Conservation (phyloP, 176 grass and related monocot species). For the Zizania latifolia region DNA sequence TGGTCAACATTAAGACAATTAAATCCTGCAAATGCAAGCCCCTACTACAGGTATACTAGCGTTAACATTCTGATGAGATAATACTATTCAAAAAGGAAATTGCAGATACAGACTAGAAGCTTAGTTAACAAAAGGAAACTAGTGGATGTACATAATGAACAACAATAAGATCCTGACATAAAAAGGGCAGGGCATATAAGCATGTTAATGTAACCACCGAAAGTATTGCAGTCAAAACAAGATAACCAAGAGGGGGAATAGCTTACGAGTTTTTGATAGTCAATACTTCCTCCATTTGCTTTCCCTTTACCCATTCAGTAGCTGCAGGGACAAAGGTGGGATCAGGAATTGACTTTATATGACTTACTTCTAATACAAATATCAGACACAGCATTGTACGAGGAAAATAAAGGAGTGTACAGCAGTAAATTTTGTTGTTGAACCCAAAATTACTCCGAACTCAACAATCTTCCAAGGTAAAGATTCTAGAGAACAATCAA, state of each 20-base stretch:
- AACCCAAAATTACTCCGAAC: background rate
- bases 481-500: background rate
- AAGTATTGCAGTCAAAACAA: background rate
- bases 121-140: background rate
- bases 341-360: background rate
- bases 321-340: conserved; percentile 41
- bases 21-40: background rate
- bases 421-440: background rate
- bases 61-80: background rate
- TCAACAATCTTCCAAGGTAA: background rate
- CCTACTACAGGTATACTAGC: background rate
- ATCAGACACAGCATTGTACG: background rate
- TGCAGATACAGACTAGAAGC: background rate
- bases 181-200: background rate
- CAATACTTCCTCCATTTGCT: conserved; percentile 86
- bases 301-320: conserved; percentile 98
- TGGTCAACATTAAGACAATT: background rate
- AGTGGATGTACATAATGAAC: background rate
- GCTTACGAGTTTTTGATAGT: conserved; percentile 93
- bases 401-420: background rate
- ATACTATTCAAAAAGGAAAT: background rate
- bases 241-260: background rate
- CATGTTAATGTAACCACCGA: background rate
- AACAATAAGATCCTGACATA: background rate
- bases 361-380: background rate